phyloP scores from a whole-genome alignment of 2,329 filamentous ascomycete genomes.

The Aspergillus transmontanensis region DNA sequence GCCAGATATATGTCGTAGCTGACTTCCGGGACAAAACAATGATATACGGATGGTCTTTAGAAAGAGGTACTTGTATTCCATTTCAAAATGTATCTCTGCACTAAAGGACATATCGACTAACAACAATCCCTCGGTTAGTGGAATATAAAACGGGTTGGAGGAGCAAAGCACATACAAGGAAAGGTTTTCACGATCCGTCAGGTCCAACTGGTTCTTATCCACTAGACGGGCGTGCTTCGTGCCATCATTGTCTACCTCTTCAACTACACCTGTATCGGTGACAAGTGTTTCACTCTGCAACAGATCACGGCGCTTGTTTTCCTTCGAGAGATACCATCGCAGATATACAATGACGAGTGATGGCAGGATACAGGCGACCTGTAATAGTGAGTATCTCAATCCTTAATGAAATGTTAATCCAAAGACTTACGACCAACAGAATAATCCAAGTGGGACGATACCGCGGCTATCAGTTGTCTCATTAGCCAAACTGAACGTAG shows the following conservation, averaged over 20 bases:
- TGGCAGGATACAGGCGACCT: slow-evolving; percentile 44
- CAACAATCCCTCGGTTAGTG: background rate
- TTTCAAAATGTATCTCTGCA: background rate
- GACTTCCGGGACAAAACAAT: too few relatives aligned
- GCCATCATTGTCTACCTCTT: slow-evolving; percentile 21
- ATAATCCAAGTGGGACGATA: background rate
- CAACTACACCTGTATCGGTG: background rate
- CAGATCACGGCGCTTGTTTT: slow-evolving; percentile 44
- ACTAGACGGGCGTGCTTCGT: slow-evolving; percentile 32
- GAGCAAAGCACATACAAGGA: background rate
- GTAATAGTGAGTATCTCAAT: background rate
- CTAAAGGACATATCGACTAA: background rate
- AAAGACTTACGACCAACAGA: background rate
- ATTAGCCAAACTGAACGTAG: background rate
- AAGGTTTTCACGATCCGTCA: slow-evolving; percentile 41
- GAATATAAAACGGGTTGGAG: background rate
- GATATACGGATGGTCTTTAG: background rate
- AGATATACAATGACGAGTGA: slow-evolving; percentile 44
- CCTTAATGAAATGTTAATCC: background rate
- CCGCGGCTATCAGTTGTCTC: background rate
- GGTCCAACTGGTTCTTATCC: slow-evolving; percentile 40
- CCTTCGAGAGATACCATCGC: slow-evolving; percentile 42
- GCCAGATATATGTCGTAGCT: too few relatives aligned
- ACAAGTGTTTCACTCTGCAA: slow-evolving; percentile 12
- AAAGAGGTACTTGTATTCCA: background rate